Evolutionary conservation across 495 filamentous ascomycete genomes (phyloP).

Genomic region (Neurospora sp.): DNA sequence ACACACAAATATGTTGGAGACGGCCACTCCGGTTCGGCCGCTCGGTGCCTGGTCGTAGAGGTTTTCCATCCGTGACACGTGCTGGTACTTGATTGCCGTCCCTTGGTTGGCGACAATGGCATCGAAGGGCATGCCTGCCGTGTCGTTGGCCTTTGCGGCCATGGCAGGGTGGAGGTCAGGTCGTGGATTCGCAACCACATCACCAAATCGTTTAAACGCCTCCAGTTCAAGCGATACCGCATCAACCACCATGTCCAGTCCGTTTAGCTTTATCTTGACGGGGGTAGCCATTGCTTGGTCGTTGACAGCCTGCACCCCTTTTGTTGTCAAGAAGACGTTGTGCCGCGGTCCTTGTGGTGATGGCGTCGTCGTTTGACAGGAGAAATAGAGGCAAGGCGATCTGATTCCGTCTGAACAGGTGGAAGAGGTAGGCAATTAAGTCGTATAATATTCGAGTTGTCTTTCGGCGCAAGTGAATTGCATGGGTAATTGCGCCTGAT

Average conservation of each 20-base stretch:
- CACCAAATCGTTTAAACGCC: conserved; percentile 73
- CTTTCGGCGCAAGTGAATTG: background rate
- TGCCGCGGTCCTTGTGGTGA: background rate
- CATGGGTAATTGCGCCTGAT: background rate
- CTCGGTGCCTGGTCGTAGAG: conserved; percentile 59
- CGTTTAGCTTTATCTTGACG: conserved; percentile 9
- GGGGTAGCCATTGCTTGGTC: conserved; percentile 20
- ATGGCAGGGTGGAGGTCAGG: conserved; percentile 38
- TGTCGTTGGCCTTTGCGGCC: conserved; percentile 20
- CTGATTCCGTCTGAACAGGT: background rate
- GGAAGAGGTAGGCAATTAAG: background rate
- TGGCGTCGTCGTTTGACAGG: background rate
- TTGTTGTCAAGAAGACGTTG: background rate
- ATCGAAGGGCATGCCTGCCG: conserved; percentile 26
- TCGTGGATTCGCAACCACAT: conserved; percentile 64
- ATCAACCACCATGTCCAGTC: conserved; percentile 23
- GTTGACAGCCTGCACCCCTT: background rate
- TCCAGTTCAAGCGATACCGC: conserved; percentile 52
- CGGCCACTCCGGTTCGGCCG: conserved; percentile 44
- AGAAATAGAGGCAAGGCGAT: background rate
- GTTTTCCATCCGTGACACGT: conserved; percentile 61
- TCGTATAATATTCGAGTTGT: background rate
- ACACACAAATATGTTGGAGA: conserved; percentile 86
- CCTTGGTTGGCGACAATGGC: conserved; percentile 65
- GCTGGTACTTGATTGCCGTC: conserved; percentile 74